A percentile compares a stretch with the other conserved stretches of the same genome.
phyloP scores from a whole-genome alignment of 768 basidiomycete genomes.

The Chalciporus piperatus region DNA sequence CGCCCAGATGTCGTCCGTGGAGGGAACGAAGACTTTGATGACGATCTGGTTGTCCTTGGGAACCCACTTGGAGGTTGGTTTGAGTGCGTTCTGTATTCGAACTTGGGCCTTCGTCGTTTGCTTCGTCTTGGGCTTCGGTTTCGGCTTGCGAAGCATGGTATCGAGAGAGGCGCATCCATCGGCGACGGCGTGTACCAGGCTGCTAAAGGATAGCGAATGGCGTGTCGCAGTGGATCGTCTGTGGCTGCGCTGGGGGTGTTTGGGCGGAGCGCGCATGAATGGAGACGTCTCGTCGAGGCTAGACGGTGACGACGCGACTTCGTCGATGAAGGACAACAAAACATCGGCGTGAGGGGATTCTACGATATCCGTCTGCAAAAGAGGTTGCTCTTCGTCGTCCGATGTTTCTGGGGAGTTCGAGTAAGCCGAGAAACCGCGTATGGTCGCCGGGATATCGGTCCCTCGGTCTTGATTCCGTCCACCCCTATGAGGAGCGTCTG shows the following conservation, averaged over 20 bases:
- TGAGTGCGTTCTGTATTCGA: background rate
- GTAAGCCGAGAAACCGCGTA: slow-evolving; percentile 9
- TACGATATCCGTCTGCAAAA: slow-evolving; percentile 1
- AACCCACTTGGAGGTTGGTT: slow-evolving; percentile 26
- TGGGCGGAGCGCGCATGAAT: background rate
- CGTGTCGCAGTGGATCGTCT: slow-evolving; percentile 10
- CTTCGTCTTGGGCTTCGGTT: background rate
- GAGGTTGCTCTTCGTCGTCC: slow-evolving; percentile 6
- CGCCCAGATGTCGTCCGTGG: slow-evolving; percentile 40
- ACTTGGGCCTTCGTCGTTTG: background rate
- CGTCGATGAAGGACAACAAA: slow-evolving; percentile 13
- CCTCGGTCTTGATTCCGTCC: background rate
- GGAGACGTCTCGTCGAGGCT: background rate
- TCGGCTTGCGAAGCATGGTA: slow-evolving; percentile 14
- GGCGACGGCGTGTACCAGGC: slow-evolving; percentile 11
- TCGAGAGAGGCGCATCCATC: slow-evolving; percentile 18
- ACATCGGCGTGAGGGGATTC: slow-evolving; percentile 14
- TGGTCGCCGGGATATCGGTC: background rate
- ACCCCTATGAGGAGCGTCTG: background rate
- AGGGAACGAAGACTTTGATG: slow-evolving; percentile 39
- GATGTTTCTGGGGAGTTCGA: background rate
- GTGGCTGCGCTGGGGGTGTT: slow-evolving; percentile 4
- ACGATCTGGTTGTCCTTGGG: slow-evolving; percentile 34
- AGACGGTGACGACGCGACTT: background rate
- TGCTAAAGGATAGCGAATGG: slow-evolving; percentile 16